phyloP scores from a whole-genome alignment of 2,329 filamentous ascomycete species.

The Ophiostoma ulmi region DNA sequence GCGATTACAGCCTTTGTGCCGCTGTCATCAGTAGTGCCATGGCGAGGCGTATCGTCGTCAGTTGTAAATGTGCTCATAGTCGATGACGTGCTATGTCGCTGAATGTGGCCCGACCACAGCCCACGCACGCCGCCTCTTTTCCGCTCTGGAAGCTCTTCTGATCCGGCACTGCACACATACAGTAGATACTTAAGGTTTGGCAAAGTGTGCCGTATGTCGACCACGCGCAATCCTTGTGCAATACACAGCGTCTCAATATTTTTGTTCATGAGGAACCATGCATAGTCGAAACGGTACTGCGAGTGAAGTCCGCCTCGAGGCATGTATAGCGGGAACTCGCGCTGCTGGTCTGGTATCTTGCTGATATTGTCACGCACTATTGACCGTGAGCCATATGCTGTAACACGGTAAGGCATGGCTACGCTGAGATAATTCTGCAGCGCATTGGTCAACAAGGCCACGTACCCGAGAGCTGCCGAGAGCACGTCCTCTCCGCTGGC shows the following conservation, averaged over 20 bases:
- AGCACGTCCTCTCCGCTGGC: conserved; percentile 62
- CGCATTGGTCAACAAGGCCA: conserved; percentile 67
- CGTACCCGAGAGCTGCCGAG: conserved; percentile 75
- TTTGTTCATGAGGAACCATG: conserved; percentile 94
- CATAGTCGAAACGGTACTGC: conserved; percentile 92
- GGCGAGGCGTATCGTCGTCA: background rate
- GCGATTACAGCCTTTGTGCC: background rate
- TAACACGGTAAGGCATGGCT: conserved; percentile 74
- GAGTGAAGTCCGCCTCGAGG: conserved; percentile 58
- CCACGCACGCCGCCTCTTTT: conserved; percentile 58
- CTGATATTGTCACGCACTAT: conserved; percentile 72
- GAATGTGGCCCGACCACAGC: conserved; percentile 48
- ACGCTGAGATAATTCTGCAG: conserved; percentile 78
- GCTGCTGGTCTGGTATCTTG: conserved; percentile 49
- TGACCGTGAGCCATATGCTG: conserved; percentile 66
- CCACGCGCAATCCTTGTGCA: conserved; percentile 66
- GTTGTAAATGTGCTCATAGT: background rate
- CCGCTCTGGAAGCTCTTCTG: conserved; percentile 55
- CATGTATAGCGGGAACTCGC: conserved; percentile 75
- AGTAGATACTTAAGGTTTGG: conserved; percentile 91
- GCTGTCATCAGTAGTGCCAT: background rate
- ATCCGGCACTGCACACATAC: conserved; percentile 81
- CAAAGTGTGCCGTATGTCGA: conserved; percentile 87
- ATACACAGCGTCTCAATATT: conserved; percentile 69
- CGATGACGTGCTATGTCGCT: conserved; percentile 32